Conservation (phyloP, 306 rosid genomes). For the Astragalus membranaceus region DNA sequence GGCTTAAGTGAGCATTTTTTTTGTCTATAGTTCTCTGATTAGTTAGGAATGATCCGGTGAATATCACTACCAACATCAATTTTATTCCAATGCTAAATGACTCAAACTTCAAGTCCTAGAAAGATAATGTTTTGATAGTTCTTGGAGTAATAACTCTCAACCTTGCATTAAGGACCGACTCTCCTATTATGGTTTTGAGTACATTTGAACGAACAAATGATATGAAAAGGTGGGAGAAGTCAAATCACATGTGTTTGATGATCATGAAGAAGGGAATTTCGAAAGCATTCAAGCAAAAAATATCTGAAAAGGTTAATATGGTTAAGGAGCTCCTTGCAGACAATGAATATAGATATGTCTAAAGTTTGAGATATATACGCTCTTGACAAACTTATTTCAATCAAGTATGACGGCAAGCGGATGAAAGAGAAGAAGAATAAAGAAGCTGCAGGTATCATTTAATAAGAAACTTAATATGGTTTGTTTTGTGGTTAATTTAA, state of each 20-base stretch:
- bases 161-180: background rate
- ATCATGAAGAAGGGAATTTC: background rate
- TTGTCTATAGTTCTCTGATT: background rate
- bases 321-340: background rate
- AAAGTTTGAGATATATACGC: too few relatives aligned
- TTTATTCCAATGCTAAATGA: background rate
- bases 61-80: background rate
- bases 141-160: background rate
- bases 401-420: too few relatives aligned
- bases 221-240: background rate
- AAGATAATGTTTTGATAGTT: background rate
- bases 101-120: background rate
- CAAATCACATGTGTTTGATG: background rate
- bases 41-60: background rate
- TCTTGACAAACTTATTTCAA: too few relatives aligned
- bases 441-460: background rate
- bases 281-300: background rate
- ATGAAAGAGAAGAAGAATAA: background rate
- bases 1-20: background rate
- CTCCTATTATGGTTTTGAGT: background rate
- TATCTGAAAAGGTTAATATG: background rate
- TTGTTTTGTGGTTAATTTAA: too few relatives aligned
- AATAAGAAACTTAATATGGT: too few relatives aligned
- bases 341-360: background rate
- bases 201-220: background rate